phyloP scores from a whole-genome alignment of 148 eudicot genomes.

The Vaccinium darrowii region DNA sequence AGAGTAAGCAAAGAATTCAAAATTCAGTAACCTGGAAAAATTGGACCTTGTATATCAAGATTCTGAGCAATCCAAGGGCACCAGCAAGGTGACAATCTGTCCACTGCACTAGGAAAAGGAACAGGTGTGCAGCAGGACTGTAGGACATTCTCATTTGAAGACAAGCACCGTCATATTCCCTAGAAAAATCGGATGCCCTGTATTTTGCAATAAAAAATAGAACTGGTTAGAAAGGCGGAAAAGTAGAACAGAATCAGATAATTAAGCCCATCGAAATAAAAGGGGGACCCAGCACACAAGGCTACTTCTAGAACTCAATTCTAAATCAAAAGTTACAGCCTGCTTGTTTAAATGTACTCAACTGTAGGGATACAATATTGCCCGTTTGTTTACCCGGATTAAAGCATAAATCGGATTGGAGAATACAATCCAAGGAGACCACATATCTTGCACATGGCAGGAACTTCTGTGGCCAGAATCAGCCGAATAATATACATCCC shows the following conservation, averaged over 20 bases:
- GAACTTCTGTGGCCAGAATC: not conserved
- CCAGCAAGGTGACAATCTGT: slow-evolving; percentile 95
- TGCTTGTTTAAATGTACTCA: not conserved
- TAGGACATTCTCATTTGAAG: slow-evolving; percentile 98
- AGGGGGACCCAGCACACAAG: not conserved
- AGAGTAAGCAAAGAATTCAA: not conserved
- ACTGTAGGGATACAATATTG: not conserved
- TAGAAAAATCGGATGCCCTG: slow-evolving; percentile 88
- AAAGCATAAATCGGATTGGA: not conserved
- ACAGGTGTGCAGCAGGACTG: slow-evolving; percentile 94
- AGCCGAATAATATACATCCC: not conserved
- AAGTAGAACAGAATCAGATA: not conserved
- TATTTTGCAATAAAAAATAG: not conserved
- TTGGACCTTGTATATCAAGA: slow-evolving; percentile 80
- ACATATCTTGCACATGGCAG: not conserved
- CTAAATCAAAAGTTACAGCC: not conserved
- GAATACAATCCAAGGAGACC: not conserved
- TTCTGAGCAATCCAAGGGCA: slow-evolving; percentile 80
- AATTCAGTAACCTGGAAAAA: not conserved
- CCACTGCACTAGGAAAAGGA: slow-evolving; percentile 97
- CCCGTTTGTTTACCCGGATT: not conserved
- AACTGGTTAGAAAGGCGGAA: not conserved
- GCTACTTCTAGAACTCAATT: not conserved
- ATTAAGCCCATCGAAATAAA: not conserved
- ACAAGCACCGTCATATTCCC: slow-evolving; percentile 93